These are phyloP conservation scores for Ceratobasidium sp. DNA, from an alignment of 1,284 basidiomycete species.

Conservation along the genomic window DNA sequence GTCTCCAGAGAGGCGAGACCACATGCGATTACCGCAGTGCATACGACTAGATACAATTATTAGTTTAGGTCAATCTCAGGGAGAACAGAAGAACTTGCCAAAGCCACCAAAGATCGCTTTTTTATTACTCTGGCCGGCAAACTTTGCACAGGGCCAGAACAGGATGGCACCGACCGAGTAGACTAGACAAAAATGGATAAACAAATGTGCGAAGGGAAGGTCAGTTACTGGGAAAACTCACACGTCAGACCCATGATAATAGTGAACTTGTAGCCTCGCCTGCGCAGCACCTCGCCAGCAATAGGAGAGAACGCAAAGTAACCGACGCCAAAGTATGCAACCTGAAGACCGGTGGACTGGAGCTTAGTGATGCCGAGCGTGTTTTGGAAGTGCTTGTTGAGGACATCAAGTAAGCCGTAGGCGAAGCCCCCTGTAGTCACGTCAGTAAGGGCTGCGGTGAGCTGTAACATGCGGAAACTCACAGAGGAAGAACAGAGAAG, in stretches of 20 bases:
- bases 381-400: slow-evolving; percentile 82
- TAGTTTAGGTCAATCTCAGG: slow-evolving; percentile 48
- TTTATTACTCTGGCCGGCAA: slow-evolving; percentile 57
- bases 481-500: slow-evolving; percentile 84
- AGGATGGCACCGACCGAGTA: slow-evolving; percentile 67
- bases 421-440: slow-evolving; percentile 18
- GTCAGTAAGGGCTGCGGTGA: neutral
- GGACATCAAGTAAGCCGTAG: slow-evolving; percentile 75
- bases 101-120: slow-evolving; percentile 72
- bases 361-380: slow-evolving; percentile 78
- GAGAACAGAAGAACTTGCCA: slow-evolving; percentile 60
- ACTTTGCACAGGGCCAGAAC: slow-evolving; percentile 84
- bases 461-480: slow-evolving; percentile 50
- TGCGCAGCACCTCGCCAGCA: slow-evolving; percentile 64
- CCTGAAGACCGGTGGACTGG: slow-evolving; percentile 84
- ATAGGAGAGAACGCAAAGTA: slow-evolving; percentile 72
- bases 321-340: slow-evolving; percentile 79
- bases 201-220: slow-evolving; percentile 62
- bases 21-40: slow-evolving; percentile 63
- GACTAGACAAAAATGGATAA: slow-evolving; percentile 77
- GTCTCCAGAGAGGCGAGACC: slow-evolving; percentile 77
- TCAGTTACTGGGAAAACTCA: slow-evolving; percentile 21
- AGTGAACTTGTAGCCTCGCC: slow-evolving; percentile 61
- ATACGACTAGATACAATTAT: slow-evolving; percentile 48
- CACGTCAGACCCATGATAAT: slow-evolving; percentile 46